Evolutionary conservation across 495 filamentous ascomycete genomes (phyloP).

Genomic region (Penicillium cataractarum): DNA sequence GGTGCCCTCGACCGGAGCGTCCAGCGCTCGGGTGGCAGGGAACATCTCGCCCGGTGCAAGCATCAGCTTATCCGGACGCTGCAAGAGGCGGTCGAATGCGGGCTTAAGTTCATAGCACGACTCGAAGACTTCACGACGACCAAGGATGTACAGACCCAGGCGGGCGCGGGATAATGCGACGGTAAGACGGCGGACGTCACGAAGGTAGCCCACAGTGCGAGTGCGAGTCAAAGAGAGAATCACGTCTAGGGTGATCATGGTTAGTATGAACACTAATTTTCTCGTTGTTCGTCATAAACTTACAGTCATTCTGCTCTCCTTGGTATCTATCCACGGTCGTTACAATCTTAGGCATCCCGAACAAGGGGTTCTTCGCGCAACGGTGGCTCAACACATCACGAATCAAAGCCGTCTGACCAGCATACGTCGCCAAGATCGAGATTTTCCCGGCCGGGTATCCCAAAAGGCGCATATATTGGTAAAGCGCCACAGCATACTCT

Average conservation of each 20-base stretch:
- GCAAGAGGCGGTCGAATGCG: constrained; percentile 76
- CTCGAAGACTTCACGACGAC: constrained; percentile 87
- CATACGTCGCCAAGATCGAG: constrained; percentile 89
- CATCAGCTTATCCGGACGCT: constrained; percentile 74
- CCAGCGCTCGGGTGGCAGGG: constrained; percentile 64
- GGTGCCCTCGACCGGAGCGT: constrained; percentile 59
- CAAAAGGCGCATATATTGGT: constrained; percentile 95
- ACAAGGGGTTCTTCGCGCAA: constrained; percentile 79
- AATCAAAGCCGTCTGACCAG: constrained; percentile 91
- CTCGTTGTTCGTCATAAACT: constrained; percentile 40
- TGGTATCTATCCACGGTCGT: constrained; percentile 98
- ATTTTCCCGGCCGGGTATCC: constrained; percentile 94
- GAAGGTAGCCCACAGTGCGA: constrained; percentile 86
- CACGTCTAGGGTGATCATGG: constrained; percentile 62
- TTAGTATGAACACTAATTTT: constrained; percentile 15
- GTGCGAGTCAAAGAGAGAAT: constrained; percentile 92
- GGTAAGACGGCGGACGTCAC: constrained; percentile 90
- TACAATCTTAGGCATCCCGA: constrained; percentile 88
- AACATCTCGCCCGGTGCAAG: constrained; percentile 86
- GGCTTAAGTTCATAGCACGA: constrained; percentile 84
- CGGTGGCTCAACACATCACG: constrained; percentile 85
- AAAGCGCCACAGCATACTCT: constrained; percentile 94
- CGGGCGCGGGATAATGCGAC: constrained; percentile 95
- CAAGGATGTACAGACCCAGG: constrained; percentile 90
- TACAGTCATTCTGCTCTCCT: constrained; percentile 98